Conservation (phyloP, 805 yeast species). For the Diddensiella caesifluorescens region DNA sequence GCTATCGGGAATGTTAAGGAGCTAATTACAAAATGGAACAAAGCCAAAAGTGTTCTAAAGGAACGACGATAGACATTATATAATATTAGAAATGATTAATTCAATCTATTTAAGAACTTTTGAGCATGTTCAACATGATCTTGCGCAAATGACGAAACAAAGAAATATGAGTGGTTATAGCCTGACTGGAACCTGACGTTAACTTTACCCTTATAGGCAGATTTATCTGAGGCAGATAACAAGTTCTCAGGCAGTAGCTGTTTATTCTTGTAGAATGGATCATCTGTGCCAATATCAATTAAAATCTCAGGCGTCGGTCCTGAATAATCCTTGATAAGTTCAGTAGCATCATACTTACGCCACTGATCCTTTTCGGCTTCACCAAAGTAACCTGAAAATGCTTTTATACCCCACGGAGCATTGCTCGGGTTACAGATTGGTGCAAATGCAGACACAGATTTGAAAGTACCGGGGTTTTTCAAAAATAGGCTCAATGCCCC, state of each 20-base stretch:
- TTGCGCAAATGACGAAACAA: slow-evolving; percentile 70
- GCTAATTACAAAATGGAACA: slow-evolving; percentile 2
- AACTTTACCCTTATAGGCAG: slow-evolving; percentile 58
- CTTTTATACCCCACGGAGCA: slow-evolving; percentile 85
- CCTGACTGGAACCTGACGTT: slow-evolving; percentile 64
- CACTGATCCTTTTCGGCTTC: slow-evolving; percentile 48
- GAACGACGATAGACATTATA: too few species aligned
- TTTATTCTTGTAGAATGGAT: slow-evolving; percentile 56
- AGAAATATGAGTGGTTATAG: slow-evolving; percentile 88
- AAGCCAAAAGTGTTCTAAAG: too few species aligned
- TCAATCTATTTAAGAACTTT: slow-evolving; percentile 52
- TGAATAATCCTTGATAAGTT: slow-evolving; percentile 52
- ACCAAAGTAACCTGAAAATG: slow-evolving; percentile 75
- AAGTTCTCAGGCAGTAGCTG: slow-evolving; percentile 77
- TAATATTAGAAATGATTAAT: too few species aligned
- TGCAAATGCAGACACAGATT: slow-evolving; percentile 82
- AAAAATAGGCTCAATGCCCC: slow-evolving; percentile 77
- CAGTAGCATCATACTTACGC: slow-evolving; percentile 80
- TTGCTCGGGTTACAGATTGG: slow-evolving; percentile 79
- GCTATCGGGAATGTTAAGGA: slow-evolving; percentile 3
- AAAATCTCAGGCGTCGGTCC: slow-evolving; percentile 59
- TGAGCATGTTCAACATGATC: slow-evolving; percentile 88
- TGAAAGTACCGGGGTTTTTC: slow-evolving; percentile 64
- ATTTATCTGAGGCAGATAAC: slow-evolving; percentile 52
- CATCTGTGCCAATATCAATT: slow-evolving; percentile 78